phyloP scores from a whole-genome alignment of 257 asterid genomes.

The Orobanche coerulescens region DNA sequence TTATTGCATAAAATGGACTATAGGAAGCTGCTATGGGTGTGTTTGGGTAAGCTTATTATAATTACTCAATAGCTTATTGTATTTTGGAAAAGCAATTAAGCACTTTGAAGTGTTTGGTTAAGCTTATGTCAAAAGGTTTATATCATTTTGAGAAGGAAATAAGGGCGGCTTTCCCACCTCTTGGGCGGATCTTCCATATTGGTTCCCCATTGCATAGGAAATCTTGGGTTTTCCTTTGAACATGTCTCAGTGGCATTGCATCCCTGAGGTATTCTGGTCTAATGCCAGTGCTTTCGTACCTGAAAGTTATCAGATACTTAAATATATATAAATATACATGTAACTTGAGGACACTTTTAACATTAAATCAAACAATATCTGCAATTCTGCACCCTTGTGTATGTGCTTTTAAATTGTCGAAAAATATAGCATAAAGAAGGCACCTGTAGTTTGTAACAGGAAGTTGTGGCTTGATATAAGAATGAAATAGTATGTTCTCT shows the following conservation, averaged over 20 bases:
- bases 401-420: too few relatives aligned
- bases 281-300: conserved; percentile 83
- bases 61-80: too few relatives aligned
- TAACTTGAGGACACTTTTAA: conserved; percentile 2
- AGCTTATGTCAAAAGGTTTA: too few relatives aligned
- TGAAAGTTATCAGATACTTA: too few relatives aligned
- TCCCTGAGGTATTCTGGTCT: conserved; percentile 69
- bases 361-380: conserved; percentile 3
- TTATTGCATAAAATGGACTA: too few relatives aligned
- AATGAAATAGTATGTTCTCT: conserved; percentile 61
- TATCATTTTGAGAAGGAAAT: too few relatives aligned
- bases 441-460: conserved; percentile 81
- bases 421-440: neutral
- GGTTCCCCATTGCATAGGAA: conserved; percentile 86
- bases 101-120: too few relatives aligned
- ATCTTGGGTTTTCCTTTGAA: conserved; percentile 73
- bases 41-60: too few relatives aligned
- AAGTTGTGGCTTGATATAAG: conserved; percentile 70
- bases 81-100: too few relatives aligned
- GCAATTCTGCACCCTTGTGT: neutral
- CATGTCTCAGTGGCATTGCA: conserved; percentile 64
- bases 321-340: too few relatives aligned
- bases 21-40: too few relatives aligned
- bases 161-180: conserved; percentile 56
- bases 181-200: conserved; percentile 73